Percentiles rank a stretch among this genome's conserved stretches.
Evolutionary conservation across 169 alveolate genomes (phyloP).

Genomic region (Plasmodium chabaudi): DNA sequence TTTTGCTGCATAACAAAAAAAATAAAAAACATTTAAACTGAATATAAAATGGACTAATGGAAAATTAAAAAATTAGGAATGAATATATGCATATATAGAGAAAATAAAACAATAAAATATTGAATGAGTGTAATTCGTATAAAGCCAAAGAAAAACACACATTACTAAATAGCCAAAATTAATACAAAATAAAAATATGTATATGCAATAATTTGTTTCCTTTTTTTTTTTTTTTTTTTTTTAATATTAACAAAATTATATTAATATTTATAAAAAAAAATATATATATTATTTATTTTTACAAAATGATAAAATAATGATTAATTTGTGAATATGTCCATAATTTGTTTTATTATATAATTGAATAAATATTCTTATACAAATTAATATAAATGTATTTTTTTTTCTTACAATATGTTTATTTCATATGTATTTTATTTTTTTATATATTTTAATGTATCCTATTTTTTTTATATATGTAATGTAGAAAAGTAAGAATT

Average conservation of each 20-base stretch:
- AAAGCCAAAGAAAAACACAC: conserved; percentile 1
- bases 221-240: conserved; percentile 7
- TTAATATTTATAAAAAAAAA: neutral
- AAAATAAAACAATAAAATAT: neutral
- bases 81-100: neutral
- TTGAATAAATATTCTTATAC: conserved; percentile 1
- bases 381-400: neutral
- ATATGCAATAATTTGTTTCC: conserved; percentile 5
- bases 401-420: neutral
- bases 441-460: neutral
- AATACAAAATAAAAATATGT: neutral
- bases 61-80: neutral
- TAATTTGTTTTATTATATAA: conserved; percentile 6
- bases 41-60: neutral
- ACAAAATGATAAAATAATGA: conserved; percentile 5
- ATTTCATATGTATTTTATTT: conserved; percentile 6
- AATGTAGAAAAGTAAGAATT: conserved; percentile 64
- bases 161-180: neutral
- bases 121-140: neutral
- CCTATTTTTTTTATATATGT: conserved; percentile 1
- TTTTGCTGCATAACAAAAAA: conserved; percentile 40
- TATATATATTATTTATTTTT: neutral
- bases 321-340: conserved; percentile 43
- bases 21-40: neutral
- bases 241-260: neutral